A percentile compares a stretch with the other conserved stretches of the same genome.
Evolutionary conservation across 2,329 filamentous ascomycete species (phyloP).

Genomic region (Paecilomyces dactylethromorphus): DNA sequence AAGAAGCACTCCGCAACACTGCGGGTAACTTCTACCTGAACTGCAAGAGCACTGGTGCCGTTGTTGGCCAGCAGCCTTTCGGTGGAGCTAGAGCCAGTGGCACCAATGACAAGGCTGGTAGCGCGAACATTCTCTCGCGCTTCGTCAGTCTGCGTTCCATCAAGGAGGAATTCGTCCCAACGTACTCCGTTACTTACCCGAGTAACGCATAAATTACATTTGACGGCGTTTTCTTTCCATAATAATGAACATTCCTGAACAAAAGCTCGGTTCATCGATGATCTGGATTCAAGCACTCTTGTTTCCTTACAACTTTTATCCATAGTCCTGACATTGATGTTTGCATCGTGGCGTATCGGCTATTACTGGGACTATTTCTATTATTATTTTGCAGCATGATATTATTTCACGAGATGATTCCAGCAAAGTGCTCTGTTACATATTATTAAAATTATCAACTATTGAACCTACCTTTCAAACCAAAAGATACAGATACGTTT

Average conservation of each 20-base stretch:
- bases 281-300: not conserved
- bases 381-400: no score
- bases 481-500: not conserved
- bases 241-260: not conserved
- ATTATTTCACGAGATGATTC: not conserved
- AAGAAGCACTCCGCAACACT: conserved; percentile 29
- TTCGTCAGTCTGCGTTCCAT: conserved; percentile 63
- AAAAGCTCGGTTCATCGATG: not conserved
- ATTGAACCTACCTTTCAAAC: not conserved
- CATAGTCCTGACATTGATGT: not conserved
- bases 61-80: conserved; percentile 68
- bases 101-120: conserved; percentile 69
- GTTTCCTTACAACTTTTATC: not conserved
- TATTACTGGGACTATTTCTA: not conserved
- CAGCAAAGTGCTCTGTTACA: no score
- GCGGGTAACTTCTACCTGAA: conserved; percentile 40
- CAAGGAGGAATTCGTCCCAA: conserved; percentile 68
- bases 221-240: not conserved
- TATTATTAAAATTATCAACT: no score
- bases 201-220: conserved; percentile 50
- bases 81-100: conserved; percentile 62
- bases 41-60: conserved; percentile 57
- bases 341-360: not conserved
- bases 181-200: conserved; percentile 59
- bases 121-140: conserved; percentile 55